Evolutionary conservation across 2,329 filamentous ascomycete genomes (phyloP).

Genomic region (Clonostachys chloroleuca): DNA sequence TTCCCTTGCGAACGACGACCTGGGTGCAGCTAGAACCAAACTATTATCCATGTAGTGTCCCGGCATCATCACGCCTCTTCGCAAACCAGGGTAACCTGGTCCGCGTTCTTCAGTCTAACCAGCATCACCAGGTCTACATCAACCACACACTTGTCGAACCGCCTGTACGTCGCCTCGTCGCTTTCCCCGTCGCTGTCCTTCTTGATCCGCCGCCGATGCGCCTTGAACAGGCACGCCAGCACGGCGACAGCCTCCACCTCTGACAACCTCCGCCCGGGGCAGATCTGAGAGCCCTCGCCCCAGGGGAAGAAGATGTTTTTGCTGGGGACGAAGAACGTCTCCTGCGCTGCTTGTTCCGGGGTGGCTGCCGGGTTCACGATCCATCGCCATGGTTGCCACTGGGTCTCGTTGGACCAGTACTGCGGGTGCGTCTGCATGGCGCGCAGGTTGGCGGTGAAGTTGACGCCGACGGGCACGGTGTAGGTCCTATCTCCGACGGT

Average conservation of each 20-base stretch:
- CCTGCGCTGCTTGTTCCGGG: neutral
- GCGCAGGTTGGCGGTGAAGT: slow-evolving; percentile 1
- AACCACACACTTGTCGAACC: too few relatives aligned
- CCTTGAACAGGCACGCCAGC: slow-evolving; percentile 14
- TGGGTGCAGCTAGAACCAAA: too few relatives aligned
- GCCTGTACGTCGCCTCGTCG: too few relatives aligned
- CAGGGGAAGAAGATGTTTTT: slow-evolving; percentile 10
- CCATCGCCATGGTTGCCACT: slow-evolving; percentile 12
- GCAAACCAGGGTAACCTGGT: too few relatives aligned
- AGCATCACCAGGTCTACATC: too few relatives aligned
- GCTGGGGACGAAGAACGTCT: neutral
- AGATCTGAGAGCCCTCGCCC: slow-evolving; percentile 20
- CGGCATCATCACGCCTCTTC: too few relatives aligned
- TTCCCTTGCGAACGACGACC: too few relatives aligned
- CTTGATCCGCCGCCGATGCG: too few relatives aligned
- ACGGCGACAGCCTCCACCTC: slow-evolving; percentile 23
- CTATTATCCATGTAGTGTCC: too few relatives aligned
- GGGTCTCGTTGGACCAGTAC: slow-evolving; percentile 8
- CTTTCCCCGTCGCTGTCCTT: too few relatives aligned
- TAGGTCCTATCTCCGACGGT: neutral
- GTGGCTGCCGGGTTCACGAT: neutral
- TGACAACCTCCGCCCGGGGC: slow-evolving; percentile 21
- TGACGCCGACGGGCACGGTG: slow-evolving; percentile 1
- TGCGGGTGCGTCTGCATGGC: slow-evolving; percentile 3
- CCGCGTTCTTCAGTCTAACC: too few relatives aligned